Conservation (phyloP, 768 basidiomycete genomes). For the Leucogyrophana mollusca region DNA sequence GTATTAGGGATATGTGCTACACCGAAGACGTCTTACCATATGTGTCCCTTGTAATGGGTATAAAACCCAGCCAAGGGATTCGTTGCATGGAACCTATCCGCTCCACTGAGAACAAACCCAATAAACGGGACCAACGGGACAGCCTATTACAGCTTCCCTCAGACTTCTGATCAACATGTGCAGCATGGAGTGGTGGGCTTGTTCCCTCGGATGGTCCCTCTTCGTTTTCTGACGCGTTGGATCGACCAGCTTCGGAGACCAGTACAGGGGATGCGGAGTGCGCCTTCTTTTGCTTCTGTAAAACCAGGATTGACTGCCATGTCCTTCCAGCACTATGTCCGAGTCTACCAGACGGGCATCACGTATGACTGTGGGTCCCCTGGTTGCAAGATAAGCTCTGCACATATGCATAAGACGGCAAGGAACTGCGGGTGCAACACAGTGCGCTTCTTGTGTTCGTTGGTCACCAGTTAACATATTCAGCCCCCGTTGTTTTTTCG, state of each 20-base stretch:
- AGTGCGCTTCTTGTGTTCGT: conserved; percentile 12
- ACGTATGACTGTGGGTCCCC: conserved; percentile 52
- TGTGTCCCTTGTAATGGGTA: conserved; percentile 4
- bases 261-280: conserved; percentile 43
- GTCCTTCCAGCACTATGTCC: conserved; percentile 56
- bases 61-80: no score
- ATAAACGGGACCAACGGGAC: no score
- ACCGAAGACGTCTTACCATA: conserved; percentile 32
- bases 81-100: no score
- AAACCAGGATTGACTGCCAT: not conserved
- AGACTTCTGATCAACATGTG: conserved; percentile 41
- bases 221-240: conserved; percentile 1
- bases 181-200: conserved; percentile 52
- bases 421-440: conserved; percentile 57
- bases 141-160: not conserved
- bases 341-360: conserved; percentile 60
- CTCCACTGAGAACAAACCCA: no score
- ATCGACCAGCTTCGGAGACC: conserved; percentile 35
- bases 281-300: conserved; percentile 6
- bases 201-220: conserved; percentile 10
- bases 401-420: conserved; percentile 60
- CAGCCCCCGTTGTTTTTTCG: not conserved
- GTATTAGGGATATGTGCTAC: conserved; percentile 23
- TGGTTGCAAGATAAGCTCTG: conserved; percentile 51
- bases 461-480: not conserved